phyloP scores from a whole-genome alignment of 495 filamentous ascomycete species.

The Aspergillus mulundensis region DNA sequence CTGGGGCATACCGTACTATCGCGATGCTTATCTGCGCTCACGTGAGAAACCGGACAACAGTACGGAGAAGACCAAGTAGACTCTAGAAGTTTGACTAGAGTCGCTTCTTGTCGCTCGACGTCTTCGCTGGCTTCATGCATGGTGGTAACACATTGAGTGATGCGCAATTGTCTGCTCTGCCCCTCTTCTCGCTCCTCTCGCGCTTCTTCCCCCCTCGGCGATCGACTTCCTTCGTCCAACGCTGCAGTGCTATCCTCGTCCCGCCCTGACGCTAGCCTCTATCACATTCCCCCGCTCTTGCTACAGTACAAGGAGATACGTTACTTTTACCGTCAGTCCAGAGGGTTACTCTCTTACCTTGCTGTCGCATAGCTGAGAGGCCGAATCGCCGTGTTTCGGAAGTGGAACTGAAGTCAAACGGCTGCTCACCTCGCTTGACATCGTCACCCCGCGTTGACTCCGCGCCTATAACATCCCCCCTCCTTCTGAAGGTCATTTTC shows the following conservation, averaged over 20 bases:
- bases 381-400: neutral
- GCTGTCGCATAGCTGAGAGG: neutral
- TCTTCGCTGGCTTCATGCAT: slow-evolving; percentile 3
- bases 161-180: neutral
- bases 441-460: neutral
- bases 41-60: no score
- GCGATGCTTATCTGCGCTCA: slow-evolving; percentile 11
- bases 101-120: neutral
- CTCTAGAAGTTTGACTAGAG: no score
- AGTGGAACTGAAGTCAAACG: neutral
- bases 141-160: slow-evolving; percentile 6
- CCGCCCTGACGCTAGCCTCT: neutral
- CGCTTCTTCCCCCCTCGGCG: neutral
- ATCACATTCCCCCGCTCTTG: neutral
- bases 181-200: neutral
- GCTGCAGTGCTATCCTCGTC: neutral
- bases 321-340: neutral
- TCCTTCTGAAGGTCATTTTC: neutral
- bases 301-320: neutral
- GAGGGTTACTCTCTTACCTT: neutral
- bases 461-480: neutral
- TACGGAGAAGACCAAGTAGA: no score
- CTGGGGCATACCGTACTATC: no score
- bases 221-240: slow-evolving; percentile 1
- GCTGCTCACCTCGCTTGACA: neutral